These are phyloP conservation scores for Amanita jacksonii DNA, from an alignment of 768 basidiomycete species.

Conservation along the genomic window DNA sequence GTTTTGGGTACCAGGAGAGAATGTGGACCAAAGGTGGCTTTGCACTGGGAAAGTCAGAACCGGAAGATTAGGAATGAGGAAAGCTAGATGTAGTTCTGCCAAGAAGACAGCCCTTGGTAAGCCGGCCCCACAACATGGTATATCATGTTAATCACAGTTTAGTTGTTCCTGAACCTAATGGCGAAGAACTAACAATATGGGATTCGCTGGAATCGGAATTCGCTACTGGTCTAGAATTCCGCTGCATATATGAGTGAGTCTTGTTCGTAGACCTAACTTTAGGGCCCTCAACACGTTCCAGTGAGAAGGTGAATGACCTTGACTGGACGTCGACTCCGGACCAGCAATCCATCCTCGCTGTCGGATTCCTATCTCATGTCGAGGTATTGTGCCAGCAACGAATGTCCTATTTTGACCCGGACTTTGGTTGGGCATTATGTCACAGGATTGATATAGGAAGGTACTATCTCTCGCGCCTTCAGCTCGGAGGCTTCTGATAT, in stretches of 20 bases:
- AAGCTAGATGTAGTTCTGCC: slow-evolving; percentile 79
- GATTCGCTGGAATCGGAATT: slow-evolving; percentile 94
- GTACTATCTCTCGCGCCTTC: slow-evolving; percentile 2
- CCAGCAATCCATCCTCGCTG: slow-evolving; percentile 82
- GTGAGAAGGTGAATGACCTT: slow-evolving; percentile 67
- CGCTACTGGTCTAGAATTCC: slow-evolving; percentile 79
- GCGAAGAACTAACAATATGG: slow-evolving; percentile 89
- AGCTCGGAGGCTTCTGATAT: slow-evolving; percentile 1
- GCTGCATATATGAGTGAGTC: slow-evolving; percentile 47
- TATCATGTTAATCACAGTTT: slow-evolving; percentile 9
- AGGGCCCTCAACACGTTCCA: too few relatives aligned
- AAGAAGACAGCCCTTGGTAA: slow-evolving; percentile 86
- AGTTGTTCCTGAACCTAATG: slow-evolving; percentile 56
- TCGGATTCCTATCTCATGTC: slow-evolving; percentile 72
- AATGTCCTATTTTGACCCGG: slow-evolving; percentile 83
- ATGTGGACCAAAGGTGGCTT: slow-evolving; percentile 36
- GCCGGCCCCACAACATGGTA: slow-evolving; percentile 15
- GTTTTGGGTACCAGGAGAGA: slow-evolving; percentile 67
- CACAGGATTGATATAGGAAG: slow-evolving; percentile 67
- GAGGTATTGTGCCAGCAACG: slow-evolving; percentile 90
- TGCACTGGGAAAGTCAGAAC: slow-evolving; percentile 72
- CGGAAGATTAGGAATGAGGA: slow-evolving; percentile 50
- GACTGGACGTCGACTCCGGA: slow-evolving; percentile 93
- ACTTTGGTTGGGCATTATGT: slow-evolving; percentile 70
- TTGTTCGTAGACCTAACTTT: too few relatives aligned